Percentiles rank a stretch among this genome's conserved stretches.
These are phyloP conservation scores for Dendryphion nanum DNA, from an alignment of 2,329 filamentous ascomycete species.

Conservation along the genomic window DNA sequence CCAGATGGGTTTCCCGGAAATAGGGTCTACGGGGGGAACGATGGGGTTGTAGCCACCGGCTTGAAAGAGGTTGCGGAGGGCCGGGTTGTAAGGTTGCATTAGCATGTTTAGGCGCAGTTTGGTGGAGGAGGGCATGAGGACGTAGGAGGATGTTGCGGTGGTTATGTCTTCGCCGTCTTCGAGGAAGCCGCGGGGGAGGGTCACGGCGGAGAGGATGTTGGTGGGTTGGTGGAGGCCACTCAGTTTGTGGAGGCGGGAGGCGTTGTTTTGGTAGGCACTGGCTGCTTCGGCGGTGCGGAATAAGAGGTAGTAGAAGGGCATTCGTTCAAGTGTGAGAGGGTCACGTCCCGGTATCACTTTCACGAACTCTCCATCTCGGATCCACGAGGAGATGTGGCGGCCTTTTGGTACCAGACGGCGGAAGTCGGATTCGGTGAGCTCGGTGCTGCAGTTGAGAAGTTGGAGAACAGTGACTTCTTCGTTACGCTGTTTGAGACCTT, in stretches of 20 bases:
- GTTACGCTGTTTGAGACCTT: conserved; percentile 20
- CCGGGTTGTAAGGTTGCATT: conserved; percentile 43
- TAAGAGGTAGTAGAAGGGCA: conserved; percentile 67
- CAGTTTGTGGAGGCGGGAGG: conserved; percentile 51
- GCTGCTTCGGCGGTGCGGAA: conserved; percentile 64
- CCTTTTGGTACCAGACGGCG: conserved; percentile 63
- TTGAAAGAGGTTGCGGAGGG: conserved; percentile 32
- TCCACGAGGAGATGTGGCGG: conserved; percentile 67
- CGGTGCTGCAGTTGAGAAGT: conserved; percentile 49
- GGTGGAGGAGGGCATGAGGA: conserved; percentile 39
- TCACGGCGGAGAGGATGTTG: conserved; percentile 43
- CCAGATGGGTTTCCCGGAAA: conserved; percentile 18
- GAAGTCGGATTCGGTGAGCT: conserved; percentile 68
- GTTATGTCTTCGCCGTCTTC: conserved; percentile 49
- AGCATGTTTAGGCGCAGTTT: conserved; percentile 23
- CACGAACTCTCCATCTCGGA: conserved; percentile 54
- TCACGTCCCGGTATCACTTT: conserved; percentile 66
- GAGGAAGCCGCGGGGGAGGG: conserved; percentile 43
- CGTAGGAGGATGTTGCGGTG: conserved; percentile 46
- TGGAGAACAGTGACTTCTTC: conserved; percentile 50
- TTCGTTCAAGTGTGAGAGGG: conserved; percentile 60
- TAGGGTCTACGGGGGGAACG: conserved; percentile 13
- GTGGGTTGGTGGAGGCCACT: conserved; percentile 45
- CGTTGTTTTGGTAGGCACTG: conserved; percentile 58
- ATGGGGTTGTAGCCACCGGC: conserved; percentile 35